Evolutionary conservation across 2,329 filamentous ascomycete genomes (phyloP), one percentile per base, ranked within the genome.

Genomic region (Fusarium sp.): DNA sequence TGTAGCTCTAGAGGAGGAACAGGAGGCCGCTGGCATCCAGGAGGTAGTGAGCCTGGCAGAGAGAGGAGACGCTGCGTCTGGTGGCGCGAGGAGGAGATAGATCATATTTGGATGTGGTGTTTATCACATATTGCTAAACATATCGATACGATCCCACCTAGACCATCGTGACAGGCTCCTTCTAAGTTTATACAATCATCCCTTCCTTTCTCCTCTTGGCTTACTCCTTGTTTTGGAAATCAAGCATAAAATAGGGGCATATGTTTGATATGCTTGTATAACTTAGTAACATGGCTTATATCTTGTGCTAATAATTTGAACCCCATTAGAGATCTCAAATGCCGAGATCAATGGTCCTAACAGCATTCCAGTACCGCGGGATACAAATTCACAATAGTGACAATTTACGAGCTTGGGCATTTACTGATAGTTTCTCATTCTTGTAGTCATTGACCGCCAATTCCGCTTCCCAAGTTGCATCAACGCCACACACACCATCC

Each of bases 1-100:
- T 73, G 92, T 91, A 58, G 92, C 90, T 10, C 82, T 98, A 77
- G 96, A 99, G 82, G 95, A 98, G 81, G 95, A 98, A 83, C 94
- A 98, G 84, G 95, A 98, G 81, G 95, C 93, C 52, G 93, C 94
- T 37, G 95, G 96, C 13, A 98, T 98, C 80, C 93, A 94, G 18
- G 96, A 98, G 83, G 93, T 98, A 45, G 93, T 98, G 59, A 96
- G 91, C 78, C 84, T 98, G 77, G 90, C 91, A 53, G 94, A 97
- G 75, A 90, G 90, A 71, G 88, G 86, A 44, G 89, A 87, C 64
- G 87, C 86, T 26, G 88, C 79, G 74, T 75, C 70, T 23, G 75
- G 68, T 12, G 77, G 78, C 6, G 80, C 72, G 23, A 79, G 79
- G 67, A 78, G 80, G 68, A 78, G 80, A 53, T 81, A 67, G 56